A percentile compares a stretch with the other conserved stretches of the same genome.
These are phyloP conservation scores for Rubia tinctorum DNA, from an alignment of 305 asterid species.

Conservation along the genomic window DNA sequence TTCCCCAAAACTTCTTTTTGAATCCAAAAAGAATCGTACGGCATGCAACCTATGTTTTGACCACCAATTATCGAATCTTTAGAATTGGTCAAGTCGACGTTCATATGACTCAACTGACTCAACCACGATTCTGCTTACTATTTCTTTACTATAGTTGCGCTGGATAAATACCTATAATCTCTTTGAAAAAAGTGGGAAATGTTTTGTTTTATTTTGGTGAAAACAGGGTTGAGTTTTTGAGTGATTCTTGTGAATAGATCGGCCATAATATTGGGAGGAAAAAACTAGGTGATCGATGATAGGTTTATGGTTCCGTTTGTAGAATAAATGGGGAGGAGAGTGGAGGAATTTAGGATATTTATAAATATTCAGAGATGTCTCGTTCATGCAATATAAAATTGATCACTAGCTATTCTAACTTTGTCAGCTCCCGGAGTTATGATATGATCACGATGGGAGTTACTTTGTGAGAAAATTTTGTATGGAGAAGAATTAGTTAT, in stretches of 20 bases:
- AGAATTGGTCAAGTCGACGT: neutral
- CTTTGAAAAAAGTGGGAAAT: slow-evolving; percentile 1
- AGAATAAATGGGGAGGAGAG: too few species aligned
- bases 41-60: neutral
- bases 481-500: too few species aligned
- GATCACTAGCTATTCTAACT: too few species aligned
- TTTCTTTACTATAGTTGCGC: too few species aligned
- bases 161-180: neutral
- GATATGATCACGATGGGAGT: too few species aligned
- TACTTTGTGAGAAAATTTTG: too few species aligned
- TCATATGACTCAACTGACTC: neutral
- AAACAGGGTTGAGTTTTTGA: neutral
- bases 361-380: neutral
- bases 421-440: too few species aligned
- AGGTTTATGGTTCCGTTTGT: neutral
- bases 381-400: neutral
- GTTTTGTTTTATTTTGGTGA: neutral
- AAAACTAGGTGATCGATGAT: neutral
- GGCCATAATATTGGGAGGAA: neutral
- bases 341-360: neutral
- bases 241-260: neutral
- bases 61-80: neutral
- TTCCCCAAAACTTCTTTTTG: neutral
- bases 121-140: neutral
- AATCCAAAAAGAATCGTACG: neutral